A percentile compares a stretch with the other conserved stretches of the same genome.
phyloP scores from a whole-genome alignment of 2,329 filamentous ascomycete species.

The Exophiala bonariae region DNA sequence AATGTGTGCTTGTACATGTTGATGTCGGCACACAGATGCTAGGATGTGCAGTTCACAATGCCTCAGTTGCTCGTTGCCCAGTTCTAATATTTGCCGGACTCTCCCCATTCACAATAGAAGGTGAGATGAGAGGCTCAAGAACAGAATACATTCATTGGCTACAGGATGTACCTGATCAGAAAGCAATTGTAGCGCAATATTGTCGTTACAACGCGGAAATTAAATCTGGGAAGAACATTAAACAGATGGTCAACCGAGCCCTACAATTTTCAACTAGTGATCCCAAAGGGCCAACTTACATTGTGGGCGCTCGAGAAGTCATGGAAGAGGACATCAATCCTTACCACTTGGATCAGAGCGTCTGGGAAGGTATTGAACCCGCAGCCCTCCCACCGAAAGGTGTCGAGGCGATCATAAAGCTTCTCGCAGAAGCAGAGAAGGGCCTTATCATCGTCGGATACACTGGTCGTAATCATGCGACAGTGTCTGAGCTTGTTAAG shows the following conservation, averaged over 20 bases:
- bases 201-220: conserved; percentile 81
- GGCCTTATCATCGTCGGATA: conserved; percentile 54
- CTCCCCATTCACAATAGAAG: conserved; percentile 74
- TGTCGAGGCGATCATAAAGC: conserved; percentile 43
- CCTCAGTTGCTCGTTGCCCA: conserved; percentile 70
- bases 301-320: conserved; percentile 75
- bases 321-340: conserved; percentile 82
- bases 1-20: conserved; percentile 77
- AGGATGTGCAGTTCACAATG: conserved; percentile 76
- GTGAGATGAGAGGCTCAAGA: conserved; percentile 71
- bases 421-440: conserved; percentile 47
- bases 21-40: conserved; percentile 80
- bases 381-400: conserved; percentile 58
- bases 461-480: conserved; percentile 46
- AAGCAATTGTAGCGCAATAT: conserved; percentile 78
- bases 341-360: conserved; percentile 65
- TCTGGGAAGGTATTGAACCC: conserved; percentile 71
- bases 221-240: conserved; percentile 80
- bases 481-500: conserved; percentile 45
- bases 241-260: conserved; percentile 85
- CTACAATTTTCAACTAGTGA: conserved; percentile 77
- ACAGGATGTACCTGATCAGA: conserved; percentile 80
- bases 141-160: conserved; percentile 88
- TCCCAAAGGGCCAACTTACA: conserved; percentile 77
- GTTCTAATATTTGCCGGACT: conserved; percentile 77